These are phyloP conservation scores for Pestalotiopsis fici DNA, from an alignment of 2,329 filamentous ascomycete species.

Conservation along the genomic window DNA sequence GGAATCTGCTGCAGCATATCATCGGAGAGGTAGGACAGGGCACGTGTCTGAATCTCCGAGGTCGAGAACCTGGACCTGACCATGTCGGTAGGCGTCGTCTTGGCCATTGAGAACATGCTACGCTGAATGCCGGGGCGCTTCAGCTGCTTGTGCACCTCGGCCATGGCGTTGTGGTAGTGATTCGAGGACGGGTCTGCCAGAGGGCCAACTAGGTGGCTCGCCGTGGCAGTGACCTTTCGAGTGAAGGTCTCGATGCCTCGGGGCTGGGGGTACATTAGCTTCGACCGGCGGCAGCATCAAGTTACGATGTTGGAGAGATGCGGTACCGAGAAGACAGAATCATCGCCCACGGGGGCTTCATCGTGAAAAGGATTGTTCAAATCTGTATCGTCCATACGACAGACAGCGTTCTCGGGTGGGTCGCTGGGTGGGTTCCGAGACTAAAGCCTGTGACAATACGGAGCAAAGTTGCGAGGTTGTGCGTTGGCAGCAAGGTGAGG, in stretches of 20 bases:
- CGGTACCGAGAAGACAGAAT: slow-evolving; percentile 32
- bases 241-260: slow-evolving; percentile 90
- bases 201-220: slow-evolving; percentile 82
- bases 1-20: slow-evolving; percentile 89
- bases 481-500: background rate
- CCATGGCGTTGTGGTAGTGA: slow-evolving; percentile 86
- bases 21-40: slow-evolving; percentile 84
- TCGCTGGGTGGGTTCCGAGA: background rate
- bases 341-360: slow-evolving; percentile 32
- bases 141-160: slow-evolving; percentile 86
- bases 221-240: slow-evolving; percentile 92
- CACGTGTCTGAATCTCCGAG: slow-evolving; percentile 90
- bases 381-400: slow-evolving; percentile 35
- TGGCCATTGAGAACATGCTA: slow-evolving; percentile 87
- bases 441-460: background rate
- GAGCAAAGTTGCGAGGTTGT: background rate
- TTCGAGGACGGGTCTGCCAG: slow-evolving; percentile 54
- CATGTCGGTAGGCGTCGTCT: slow-evolving; percentile 89
- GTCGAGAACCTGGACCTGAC: slow-evolving; percentile 90
- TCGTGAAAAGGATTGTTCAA: slow-evolving; percentile 32
- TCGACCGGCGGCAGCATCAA: background rate
- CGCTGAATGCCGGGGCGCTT: slow-evolving; percentile 82
- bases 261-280: slow-evolving; percentile 52
- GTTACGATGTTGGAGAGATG: slow-evolving; percentile 6
- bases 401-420: slow-evolving; percentile 12